Conservation (phyloP, 2,329 filamentous ascomycete genomes). For the Calonectria naviculata region DNA sequence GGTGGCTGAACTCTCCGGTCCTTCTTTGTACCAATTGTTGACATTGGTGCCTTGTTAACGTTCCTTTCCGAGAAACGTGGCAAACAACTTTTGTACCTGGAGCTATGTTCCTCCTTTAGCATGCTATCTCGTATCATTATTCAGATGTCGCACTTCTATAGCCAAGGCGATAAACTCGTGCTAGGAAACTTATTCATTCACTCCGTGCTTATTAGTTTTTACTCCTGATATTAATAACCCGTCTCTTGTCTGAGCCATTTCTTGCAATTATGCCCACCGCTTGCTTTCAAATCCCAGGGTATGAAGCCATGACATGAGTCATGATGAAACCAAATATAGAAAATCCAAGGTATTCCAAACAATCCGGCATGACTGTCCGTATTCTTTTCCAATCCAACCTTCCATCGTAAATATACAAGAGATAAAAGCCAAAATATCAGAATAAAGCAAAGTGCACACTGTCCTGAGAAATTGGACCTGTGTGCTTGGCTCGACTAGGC, state of each 20-base stretch:
- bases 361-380: not conserved
- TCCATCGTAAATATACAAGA: not conserved
- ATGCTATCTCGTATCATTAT: not conserved
- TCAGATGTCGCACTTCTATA: not conserved
- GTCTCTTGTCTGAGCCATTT: not conserved
- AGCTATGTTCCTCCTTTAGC: not conserved
- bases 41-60: not conserved
- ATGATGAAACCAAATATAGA: not conserved
- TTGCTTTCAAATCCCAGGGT: not conserved
- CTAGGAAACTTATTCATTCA: not conserved
- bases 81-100: conserved; percentile 11
- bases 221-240: not conserved
- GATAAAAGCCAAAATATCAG: not conserved
- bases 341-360: not conserved
- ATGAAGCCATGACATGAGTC: not conserved
- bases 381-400: not conserved
- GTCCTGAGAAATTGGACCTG: no score
- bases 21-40: not conserved
- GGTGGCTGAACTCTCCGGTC: not conserved
- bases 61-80: conserved; percentile 1
- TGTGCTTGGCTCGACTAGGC: not conserved
- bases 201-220: not conserved
- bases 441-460: not conserved
- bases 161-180: not conserved
- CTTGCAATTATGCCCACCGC: not conserved